These are phyloP conservation scores for Exophiala mesophila DNA, from an alignment of 2,329 filamentous ascomycete genomes.

Conservation along the genomic window DNA sequence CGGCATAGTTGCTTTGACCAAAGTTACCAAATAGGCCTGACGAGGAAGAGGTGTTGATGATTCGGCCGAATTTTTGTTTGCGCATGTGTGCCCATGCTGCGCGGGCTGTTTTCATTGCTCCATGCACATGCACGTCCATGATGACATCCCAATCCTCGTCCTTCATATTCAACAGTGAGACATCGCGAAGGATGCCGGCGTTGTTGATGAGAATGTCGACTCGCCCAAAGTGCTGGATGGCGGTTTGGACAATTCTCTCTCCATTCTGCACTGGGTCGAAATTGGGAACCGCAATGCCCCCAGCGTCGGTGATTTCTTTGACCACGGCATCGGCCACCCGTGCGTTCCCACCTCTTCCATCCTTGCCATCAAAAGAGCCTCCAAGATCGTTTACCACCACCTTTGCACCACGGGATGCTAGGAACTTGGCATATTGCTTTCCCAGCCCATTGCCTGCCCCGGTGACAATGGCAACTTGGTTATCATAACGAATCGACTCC, in stretches of 20 bases:
- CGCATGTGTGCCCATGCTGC: constrained; percentile 96
- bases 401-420: constrained; percentile 82
- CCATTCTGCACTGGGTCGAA: constrained; percentile 81
- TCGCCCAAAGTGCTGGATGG: constrained; percentile 18
- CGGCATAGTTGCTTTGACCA: constrained; percentile 93
- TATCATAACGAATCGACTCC: constrained; percentile 76
- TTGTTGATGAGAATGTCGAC: constrained; percentile 28
- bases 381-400: constrained; percentile 96
- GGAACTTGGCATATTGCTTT: constrained; percentile 80
- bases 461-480: constrained; percentile 81
- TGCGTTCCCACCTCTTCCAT: constrained; percentile 62
- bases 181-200: constrained; percentile 61
- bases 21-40: constrained; percentile 94
- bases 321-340: constrained; percentile 56
- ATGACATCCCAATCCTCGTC: constrained; percentile 95
- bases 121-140: constrained; percentile 84
- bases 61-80: constrained; percentile 94
- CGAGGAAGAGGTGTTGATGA: constrained; percentile 93
- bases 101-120: constrained; percentile 88
- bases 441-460: constrained; percentile 78
- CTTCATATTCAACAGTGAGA: constrained; percentile 98
- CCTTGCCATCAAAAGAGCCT: constrained; percentile 86
- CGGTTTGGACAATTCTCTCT: constrained; percentile 62
- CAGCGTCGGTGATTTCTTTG: constrained; percentile 61
- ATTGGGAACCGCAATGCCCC: constrained; percentile 94